phyloP scores from a whole-genome alignment of 257 asterid species.

The Gynochthodes officinalis region DNA sequence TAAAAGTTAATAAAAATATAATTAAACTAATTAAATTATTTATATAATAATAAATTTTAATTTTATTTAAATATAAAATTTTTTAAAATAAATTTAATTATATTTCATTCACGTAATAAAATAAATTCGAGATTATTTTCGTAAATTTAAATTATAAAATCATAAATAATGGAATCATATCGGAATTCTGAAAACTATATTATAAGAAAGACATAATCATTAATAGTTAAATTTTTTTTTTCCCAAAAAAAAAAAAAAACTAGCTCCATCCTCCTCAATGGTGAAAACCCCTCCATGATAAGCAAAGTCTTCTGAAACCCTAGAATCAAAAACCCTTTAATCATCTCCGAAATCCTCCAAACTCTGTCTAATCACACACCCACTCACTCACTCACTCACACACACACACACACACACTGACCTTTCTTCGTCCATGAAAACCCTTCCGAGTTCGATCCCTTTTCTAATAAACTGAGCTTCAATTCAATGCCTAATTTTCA shows the following conservation, averaged over 20 bases:
- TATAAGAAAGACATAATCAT: too few species aligned
- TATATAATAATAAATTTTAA: too few species aligned
- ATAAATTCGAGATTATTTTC: too few species aligned
- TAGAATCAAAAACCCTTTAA: slow-evolving; percentile 3
- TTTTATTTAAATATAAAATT: too few species aligned
- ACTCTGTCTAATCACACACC: neutral
- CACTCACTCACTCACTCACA: neutral
- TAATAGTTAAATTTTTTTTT: too few species aligned
- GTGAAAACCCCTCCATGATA: slow-evolving; percentile 2
- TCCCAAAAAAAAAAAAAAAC: neutral
- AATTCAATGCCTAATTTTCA: slow-evolving; percentile 6
- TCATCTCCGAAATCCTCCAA: neutral
- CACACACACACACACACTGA: neutral
- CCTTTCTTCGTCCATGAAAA: neutral
- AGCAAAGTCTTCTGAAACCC: slow-evolving; percentile 15
- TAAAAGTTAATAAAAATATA: too few species aligned
- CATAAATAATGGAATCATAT: too few species aligned
- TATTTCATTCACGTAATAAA: too few species aligned
- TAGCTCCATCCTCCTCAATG: neutral
- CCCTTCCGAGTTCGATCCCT: neutral
- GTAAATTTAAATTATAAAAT: too few species aligned
- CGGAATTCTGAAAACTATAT: too few species aligned
- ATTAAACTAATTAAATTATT: too few species aligned
- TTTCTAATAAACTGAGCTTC: neutral
- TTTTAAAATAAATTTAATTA: too few species aligned